Evolutionary conservation across 2,329 filamentous ascomycete species (phyloP).

Genomic region (Arthrobotrys conoides): DNA sequence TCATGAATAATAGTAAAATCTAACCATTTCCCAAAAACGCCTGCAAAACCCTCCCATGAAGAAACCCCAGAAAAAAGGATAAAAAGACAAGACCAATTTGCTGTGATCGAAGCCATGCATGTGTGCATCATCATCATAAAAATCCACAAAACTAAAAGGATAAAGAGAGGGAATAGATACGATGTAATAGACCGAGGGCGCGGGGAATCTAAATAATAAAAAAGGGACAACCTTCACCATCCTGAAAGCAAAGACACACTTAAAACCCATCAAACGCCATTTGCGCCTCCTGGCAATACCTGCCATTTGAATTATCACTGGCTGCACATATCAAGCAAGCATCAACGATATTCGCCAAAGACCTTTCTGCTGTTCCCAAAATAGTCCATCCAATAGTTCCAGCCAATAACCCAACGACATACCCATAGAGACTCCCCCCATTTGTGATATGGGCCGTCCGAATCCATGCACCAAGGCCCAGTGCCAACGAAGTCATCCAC

Average conservation of each 20-base stretch:
- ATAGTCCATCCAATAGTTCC: conserved; percentile 96
- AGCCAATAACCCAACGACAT: conserved; percentile 91
- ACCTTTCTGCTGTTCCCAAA: conserved; percentile 89
- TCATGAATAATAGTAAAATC: conserved; percentile 18
- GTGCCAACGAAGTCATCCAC: conserved; percentile 87
- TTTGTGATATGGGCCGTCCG: conserved; percentile 85
- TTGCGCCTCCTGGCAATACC: conserved; percentile 74
- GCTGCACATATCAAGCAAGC: conserved; percentile 94
- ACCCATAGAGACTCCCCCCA: conserved; percentile 90
- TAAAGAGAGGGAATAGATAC: conserved; percentile 3
- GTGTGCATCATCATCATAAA: conserved; percentile 7
- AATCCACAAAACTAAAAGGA: conserved; percentile 6
- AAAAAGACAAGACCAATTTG: conserved; percentile 16
- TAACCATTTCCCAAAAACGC: conserved; percentile 21
- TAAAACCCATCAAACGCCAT: conserved; percentile 63
- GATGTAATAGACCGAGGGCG: neutral
- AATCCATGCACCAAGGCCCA: conserved; percentile 97
- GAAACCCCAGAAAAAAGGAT: neutral
- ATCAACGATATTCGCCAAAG: conserved; percentile 87
- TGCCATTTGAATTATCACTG: conserved; percentile 81
- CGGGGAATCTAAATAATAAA: conserved; percentile 3
- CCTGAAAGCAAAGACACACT: neutral
- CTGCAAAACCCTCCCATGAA: conserved; percentile 8
- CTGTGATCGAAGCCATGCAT: conserved; percentile 17
- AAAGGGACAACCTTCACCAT: conserved; percentile 15